Base-by-base conservation (phyloP, 73 alveolate species). In the Breviolum minutum region DNA sequence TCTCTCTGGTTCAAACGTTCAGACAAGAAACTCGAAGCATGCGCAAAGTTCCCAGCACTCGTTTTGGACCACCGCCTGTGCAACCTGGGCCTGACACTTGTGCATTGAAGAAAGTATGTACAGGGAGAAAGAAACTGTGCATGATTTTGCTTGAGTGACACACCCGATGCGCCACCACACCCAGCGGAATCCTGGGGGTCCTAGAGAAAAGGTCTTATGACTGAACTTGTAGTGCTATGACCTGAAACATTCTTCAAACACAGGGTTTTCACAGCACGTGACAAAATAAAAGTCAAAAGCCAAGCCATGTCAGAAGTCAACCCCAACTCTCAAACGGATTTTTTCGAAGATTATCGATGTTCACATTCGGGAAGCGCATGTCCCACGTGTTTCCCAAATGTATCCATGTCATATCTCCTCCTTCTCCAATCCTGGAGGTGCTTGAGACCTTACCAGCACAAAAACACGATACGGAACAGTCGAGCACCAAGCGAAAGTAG, bases 391-490 rank as follows among this genome's bases (percentile, higher is more conserved):
- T 40, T 40, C 54, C 54, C 54, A 40, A 40, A 40, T 40, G 54
- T 40, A 40, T 40, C 54, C 54, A 40, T 40, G 54, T 40, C 54
- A 40, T 40, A 40, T 40, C 54, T 29, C 71, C 86, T 68, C 95
- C 95, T 64, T 68, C 95, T 88, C 95, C 26, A 88, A 70, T 8
- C 95, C 95, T 27, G 95, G 95, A 40, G 95, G 95, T 48, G 95
- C 95, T 20, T 88, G 95, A n/a, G 80, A 30, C 85, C 95, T 68
- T 24, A 74, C 32, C 27, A 19, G 29, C 9, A 11, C 87, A 68
- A 6, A 6, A 40, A 40, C 54, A 40, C 3, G 5, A 40, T 40
- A 40, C 0, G 54, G 54, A 40, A 40, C 54, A 40, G 54, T 40
- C 54, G 54, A 40, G 3, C 54, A 40, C 54, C 54, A 40, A 40